These are phyloP conservation scores for Naganishia liquefaciens DNA, from an alignment of 1,284 basidiomycete genomes.

Conservation along the genomic window DNA sequence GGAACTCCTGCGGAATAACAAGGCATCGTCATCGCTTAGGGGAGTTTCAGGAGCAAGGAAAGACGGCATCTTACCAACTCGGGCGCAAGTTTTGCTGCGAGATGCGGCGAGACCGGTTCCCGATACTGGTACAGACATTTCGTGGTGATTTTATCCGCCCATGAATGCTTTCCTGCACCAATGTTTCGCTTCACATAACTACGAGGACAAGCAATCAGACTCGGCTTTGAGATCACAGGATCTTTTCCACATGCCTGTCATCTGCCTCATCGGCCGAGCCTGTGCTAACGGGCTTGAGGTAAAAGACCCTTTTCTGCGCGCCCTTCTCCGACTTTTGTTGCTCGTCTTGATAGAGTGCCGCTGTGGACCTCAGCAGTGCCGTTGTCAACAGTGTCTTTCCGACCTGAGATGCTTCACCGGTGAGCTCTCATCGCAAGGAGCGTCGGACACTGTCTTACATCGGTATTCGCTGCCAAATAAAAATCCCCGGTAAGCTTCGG, in stretches of 20 bases:
- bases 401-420: constrained; percentile 55
- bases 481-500: not conserved
- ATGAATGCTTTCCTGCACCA: constrained; percentile 39
- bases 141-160: constrained; percentile 58
- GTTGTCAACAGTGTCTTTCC: constrained; percentile 88
- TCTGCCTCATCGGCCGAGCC: constrained; percentile 78
- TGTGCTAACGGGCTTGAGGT: constrained; percentile 89
- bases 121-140: constrained; percentile 80
- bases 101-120: constrained; percentile 89
- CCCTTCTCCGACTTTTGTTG: not conserved
- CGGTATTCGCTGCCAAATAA: constrained; percentile 74
- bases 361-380: constrained; percentile 75
- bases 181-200: constrained; percentile 72
- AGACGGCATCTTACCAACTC: constrained; percentile 47
- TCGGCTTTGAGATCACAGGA: no score
- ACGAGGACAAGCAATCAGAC: constrained; percentile 8
- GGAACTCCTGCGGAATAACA: constrained; percentile 36
- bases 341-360: constrained; percentile 46
- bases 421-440: not conserved
- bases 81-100: constrained; percentile 70
- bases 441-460: constrained; percentile 48
- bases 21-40: not conserved
- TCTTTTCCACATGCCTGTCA: constrained; percentile 62
- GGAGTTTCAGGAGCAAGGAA: no score
- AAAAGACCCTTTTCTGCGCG: constrained; percentile 61